These are phyloP conservation scores for Salvia rosmarinus DNA, from an alignment of 257 asterid species.

Conservation along the genomic window DNA sequence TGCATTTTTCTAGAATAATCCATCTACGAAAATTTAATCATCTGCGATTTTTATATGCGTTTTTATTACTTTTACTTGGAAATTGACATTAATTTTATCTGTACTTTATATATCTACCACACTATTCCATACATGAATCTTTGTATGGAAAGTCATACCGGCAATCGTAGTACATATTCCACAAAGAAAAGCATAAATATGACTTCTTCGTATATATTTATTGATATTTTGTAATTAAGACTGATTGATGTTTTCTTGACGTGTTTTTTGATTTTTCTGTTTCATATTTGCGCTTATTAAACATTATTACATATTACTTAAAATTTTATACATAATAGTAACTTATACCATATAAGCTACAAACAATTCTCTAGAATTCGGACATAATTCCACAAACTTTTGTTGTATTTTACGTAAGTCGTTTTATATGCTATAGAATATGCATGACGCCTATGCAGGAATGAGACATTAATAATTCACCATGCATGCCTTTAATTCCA, in stretches of 20 bases:
- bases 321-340: too few species aligned
- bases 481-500: too few species aligned
- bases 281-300: too few species aligned
- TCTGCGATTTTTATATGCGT: neutral
- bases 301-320: too few species aligned
- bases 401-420: too few species aligned
- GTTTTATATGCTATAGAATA: too few species aligned
- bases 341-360: too few species aligned
- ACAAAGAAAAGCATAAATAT: neutral
- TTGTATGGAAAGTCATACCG: neutral
- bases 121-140: neutral
- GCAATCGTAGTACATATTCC: neutral
- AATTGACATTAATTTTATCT: neutral
- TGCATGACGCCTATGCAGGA: too few species aligned
- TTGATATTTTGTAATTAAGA: conserved; percentile 5
- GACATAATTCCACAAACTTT: too few species aligned
- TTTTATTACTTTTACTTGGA: neutral
- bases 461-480: too few species aligned
- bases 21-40: neutral
- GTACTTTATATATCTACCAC: neutral
- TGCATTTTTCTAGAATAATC: neutral
- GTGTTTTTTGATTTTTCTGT: neutral
- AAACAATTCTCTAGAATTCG: too few species aligned
- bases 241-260: neutral
- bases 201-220: neutral